A percentile compares a stretch with the other conserved stretches of the same genome.
phyloP scores from a whole-genome alignment of 1,139 yeast species.

The Lizanozyma gosingica region DNA sequence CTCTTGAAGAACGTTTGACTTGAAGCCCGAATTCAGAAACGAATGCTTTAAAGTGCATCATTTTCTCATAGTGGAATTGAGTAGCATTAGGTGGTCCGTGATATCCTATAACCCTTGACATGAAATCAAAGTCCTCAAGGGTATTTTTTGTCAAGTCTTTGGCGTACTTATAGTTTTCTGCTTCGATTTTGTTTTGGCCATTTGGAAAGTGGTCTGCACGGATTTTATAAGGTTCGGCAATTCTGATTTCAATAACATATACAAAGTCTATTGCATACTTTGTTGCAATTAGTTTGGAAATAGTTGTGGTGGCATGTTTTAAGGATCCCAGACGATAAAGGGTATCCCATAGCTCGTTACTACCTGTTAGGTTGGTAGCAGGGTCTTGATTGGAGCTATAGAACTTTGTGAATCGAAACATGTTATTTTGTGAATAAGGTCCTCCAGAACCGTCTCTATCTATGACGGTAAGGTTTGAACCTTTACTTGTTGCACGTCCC shows the following conservation, averaged over 20 bases:
- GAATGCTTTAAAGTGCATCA: slow-evolving; percentile 41
- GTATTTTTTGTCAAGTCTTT: slow-evolving; percentile 19
- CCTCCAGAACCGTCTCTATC: slow-evolving; percentile 58
- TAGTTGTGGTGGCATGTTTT: slow-evolving; percentile 30
- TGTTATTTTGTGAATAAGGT: slow-evolving; percentile 42
- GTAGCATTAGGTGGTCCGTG: slow-evolving; percentile 24
- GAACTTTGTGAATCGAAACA: slow-evolving; percentile 30
- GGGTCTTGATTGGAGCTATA: slow-evolving; percentile 14
- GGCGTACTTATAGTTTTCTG: slow-evolving; percentile 33
- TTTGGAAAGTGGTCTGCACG: slow-evolving; percentile 32
- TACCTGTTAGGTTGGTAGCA: slow-evolving; percentile 10
- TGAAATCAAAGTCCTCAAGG: slow-evolving; percentile 24
- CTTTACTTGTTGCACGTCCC: slow-evolving; percentile 49
- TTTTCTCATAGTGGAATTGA: slow-evolving; percentile 28
- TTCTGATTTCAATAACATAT: slow-evolving; percentile 48
- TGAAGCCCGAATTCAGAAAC: slow-evolving; percentile 47
- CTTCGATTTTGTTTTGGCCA: slow-evolving; percentile 28
- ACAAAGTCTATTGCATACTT: slow-evolving; percentile 39
- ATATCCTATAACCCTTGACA: slow-evolving; percentile 42
- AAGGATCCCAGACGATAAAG: slow-evolving; percentile 33
- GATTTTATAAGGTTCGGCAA: slow-evolving; percentile 37
- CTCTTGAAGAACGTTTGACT: slow-evolving; percentile 14
- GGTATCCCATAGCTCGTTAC: slow-evolving; percentile 26
- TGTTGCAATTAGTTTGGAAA: slow-evolving; percentile 33
- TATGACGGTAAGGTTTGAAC: slow-evolving; percentile 20